These are phyloP conservation scores for Middelhovenomyces tepae DNA, from an alignment of 805 yeast genomes.

Conservation along the genomic window DNA sequence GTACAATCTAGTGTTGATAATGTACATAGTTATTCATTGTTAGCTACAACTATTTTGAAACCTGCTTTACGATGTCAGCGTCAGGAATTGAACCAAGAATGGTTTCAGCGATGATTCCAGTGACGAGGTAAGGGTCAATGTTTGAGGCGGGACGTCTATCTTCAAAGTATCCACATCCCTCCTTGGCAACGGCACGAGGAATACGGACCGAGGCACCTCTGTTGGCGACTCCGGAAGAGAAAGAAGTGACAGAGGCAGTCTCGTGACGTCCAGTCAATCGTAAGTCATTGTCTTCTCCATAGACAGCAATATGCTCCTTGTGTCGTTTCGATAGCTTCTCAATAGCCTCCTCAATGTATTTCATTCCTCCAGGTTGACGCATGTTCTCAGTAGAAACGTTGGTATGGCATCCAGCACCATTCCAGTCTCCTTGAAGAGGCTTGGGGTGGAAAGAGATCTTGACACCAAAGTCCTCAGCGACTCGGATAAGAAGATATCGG, in stretches of 20 bases:
- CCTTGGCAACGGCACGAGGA: constrained; percentile 97
- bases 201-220: constrained; percentile 99
- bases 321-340: constrained; percentile 94
- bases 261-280: constrained; percentile 98
- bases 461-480: constrained; percentile 98
- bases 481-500: constrained; percentile 84
- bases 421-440: constrained; percentile 98
- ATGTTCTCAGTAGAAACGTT: constrained; percentile 87
- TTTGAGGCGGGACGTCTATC: constrained; percentile 99
- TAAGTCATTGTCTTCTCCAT: constrained; percentile 90
- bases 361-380: constrained; percentile 97
- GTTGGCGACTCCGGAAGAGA: constrained; percentile 98
- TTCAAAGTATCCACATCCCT: constrained; percentile 97
- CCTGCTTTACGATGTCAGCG: constrained; percentile 90
- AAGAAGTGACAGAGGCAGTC: constrained; percentile 87
- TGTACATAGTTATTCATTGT: neutral
- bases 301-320: constrained; percentile 87
- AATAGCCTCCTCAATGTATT: constrained; percentile 83
- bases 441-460: constrained; percentile 99
- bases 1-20: too few relatives aligned
- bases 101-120: constrained; percentile 97
- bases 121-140: constrained; percentile 97
- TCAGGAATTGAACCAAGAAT: constrained; percentile 90
- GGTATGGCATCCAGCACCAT: constrained; percentile 99
- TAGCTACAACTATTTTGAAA: constrained; percentile 35